Conservation (phyloP, 1,284 basidiomycete genomes). For the Cryptococcus sp. region DNA sequence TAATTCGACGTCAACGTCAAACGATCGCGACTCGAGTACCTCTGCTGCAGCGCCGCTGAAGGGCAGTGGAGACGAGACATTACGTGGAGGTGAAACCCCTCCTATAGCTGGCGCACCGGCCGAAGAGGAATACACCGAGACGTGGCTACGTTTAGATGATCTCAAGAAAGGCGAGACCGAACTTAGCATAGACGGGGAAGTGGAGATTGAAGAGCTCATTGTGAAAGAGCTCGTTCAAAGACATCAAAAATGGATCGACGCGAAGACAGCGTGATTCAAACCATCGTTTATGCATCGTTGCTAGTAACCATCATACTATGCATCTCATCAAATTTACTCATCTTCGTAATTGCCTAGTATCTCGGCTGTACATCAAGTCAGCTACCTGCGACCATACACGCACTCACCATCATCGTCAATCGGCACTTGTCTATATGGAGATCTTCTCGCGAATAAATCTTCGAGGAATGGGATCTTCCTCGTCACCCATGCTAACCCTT, state of each 20-base stretch:
- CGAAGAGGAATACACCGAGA: slow-evolving; percentile 59
- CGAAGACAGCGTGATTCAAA: background rate
- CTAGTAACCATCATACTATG: background rate
- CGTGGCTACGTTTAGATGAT: slow-evolving; percentile 71
- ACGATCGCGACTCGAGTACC: background rate
- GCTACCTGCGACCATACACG: no score
- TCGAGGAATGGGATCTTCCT: slow-evolving; percentile 49
- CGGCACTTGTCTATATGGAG: slow-evolving; percentile 77
- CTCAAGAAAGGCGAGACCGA: slow-evolving; percentile 34
- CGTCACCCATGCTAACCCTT: slow-evolving; percentile 63
- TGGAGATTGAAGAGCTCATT: slow-evolving; percentile 89
- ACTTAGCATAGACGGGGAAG: slow-evolving; percentile 30
- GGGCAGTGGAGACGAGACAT: slow-evolving; percentile 29
- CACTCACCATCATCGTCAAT: slow-evolving; percentile 83
- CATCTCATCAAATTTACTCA: slow-evolving; percentile 18
- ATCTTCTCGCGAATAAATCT: slow-evolving; percentile 53
- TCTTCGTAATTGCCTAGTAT: slow-evolving; percentile 42
- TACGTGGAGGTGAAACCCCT: slow-evolving; percentile 21
- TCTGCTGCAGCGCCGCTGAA: slow-evolving; percentile 16
- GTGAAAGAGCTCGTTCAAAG: slow-evolving; percentile 70
- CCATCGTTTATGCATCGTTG: background rate
- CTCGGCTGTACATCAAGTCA: slow-evolving; percentile 22
- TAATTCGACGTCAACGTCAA: background rate
- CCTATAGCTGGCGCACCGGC: slow-evolving; percentile 10
- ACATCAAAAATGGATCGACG: slow-evolving; percentile 68